Evolutionary conservation across 2,329 filamentous ascomycete genomes (phyloP), one percentile per base, ranked within the genome.

Genomic region (Kalaharituber pfeilii): DNA sequence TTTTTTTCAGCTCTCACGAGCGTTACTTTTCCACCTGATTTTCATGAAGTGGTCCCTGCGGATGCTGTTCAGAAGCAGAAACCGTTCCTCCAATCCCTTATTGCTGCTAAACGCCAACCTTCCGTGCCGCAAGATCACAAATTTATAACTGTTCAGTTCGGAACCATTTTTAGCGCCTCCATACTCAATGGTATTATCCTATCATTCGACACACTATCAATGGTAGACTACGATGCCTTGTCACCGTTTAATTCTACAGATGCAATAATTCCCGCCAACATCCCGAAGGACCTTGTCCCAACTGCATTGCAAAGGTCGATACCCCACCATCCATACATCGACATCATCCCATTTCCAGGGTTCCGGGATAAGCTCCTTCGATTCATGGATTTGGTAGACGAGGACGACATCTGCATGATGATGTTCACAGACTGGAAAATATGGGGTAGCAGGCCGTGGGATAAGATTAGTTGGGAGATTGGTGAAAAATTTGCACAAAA

Each of bases 291-390:
- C 30, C 49, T 60, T 25, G 22, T 51, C 18, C 55, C 57, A 27
- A 59, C 56, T 36, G 55, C 52, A 50, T 52, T 52, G 36, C 57
- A 58, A 36, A 27, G 45, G 2, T 42, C 39, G 22, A 44, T 58
- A 22, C 33, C 30, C n/a, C 59, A 59, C 42, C 59, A 58, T 24
- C 53, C 59, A 11, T 58, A 58, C 51, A 58, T 59, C 36, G 59
- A 60, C 51, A 29, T 29, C 24, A 29, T 58, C 18, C 57, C 59
- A 51, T 57, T 60, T 28, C 49, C 47, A 11, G 56, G 53, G 9
- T 56, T 58, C 51, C 42, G 56, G 36, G 56, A 56, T 52, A 39
- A 27, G 15, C 9, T 59, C 11, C 45, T 58, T 22, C 52, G 52
- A 8, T 60, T 51, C 53, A 39, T 53, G 49, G 30, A 57, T 51